phyloP scores from a whole-genome alignment of 768 basidiomycete species.

The Mycena crocata region DNA sequence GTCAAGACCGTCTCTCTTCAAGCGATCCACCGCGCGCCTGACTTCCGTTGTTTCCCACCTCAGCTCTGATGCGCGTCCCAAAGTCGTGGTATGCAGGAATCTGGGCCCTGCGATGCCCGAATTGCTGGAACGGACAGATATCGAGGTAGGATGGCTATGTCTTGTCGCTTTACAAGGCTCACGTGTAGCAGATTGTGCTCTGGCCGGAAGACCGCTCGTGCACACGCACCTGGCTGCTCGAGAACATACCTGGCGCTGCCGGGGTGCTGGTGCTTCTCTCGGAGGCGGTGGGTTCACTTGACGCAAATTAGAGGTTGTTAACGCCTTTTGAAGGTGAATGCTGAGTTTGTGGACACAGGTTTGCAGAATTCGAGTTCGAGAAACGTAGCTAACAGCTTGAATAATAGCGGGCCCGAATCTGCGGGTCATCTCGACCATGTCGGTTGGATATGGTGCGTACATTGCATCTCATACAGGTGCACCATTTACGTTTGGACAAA shows the following conservation, averaged over 20 bases:
- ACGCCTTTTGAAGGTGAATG: constrained; percentile 65
- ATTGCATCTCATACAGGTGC: too few species aligned
- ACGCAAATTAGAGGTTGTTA: constrained; percentile 15
- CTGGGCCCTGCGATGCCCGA: constrained; percentile 33
- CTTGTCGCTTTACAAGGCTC: too few species aligned
- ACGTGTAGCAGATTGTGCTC: constrained; percentile 46
- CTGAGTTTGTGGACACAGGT: constrained; percentile 77
- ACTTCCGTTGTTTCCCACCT: constrained; percentile 23
- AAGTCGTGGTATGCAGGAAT: constrained; percentile 32
- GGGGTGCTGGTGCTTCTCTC: constrained; percentile 75
- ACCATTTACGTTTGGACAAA: not conserved
- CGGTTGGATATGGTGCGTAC: constrained; percentile 83
- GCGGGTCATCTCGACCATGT: constrained; percentile 92
- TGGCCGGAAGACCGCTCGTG: constrained; percentile 67
- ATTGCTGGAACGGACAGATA: constrained; percentile 15
- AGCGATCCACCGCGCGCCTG: constrained; percentile 12
- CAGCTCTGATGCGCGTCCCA: constrained; percentile 19
- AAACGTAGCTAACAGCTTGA: not conserved
- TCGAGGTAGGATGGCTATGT: constrained; percentile 15
- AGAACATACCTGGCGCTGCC: constrained; percentile 73
- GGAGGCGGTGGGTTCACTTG: constrained; percentile 66
- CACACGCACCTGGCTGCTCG: constrained; percentile 76
- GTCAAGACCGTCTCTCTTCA: constrained; percentile 21
- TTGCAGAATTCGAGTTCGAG: not conserved
- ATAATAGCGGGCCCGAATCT: constrained; percentile 76